Evolutionary conservation across 495 filamentous ascomycete species (phyloP).

Genomic region (Rusavskia elegans): DNA sequence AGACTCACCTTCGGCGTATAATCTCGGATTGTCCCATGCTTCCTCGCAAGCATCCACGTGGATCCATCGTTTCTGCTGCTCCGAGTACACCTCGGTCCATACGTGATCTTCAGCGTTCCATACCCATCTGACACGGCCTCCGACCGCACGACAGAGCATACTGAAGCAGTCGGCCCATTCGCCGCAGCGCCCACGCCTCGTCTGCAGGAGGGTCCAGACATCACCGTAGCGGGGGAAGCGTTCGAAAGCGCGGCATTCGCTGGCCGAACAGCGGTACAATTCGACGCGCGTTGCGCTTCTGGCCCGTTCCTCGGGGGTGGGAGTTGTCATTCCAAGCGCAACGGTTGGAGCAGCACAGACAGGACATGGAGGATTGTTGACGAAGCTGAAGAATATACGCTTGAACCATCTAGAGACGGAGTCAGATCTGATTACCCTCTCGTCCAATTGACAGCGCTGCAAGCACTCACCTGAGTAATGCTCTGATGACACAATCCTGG

Average conservation of each 20-base stretch:
- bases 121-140: slow-evolving; percentile 85
- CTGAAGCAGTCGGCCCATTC: slow-evolving; percentile 99
- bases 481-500: slow-evolving; percentile 90
- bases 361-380: slow-evolving; percentile 84
- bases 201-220: slow-evolving; percentile 84
- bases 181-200: slow-evolving; percentile 66
- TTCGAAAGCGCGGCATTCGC: slow-evolving; percentile 57
- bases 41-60: slow-evolving; percentile 94
- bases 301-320: slow-evolving; percentile 75
- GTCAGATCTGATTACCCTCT: slow-evolving; percentile 9
- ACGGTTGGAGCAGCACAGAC: slow-evolving; percentile 70
- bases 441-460: slow-evolving; percentile 13
- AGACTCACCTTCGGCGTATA: slow-evolving; percentile 72
- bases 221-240: slow-evolving; percentile 91
- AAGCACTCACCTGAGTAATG: slow-evolving; percentile 55
- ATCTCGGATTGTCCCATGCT: slow-evolving; percentile 81
- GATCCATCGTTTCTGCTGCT: slow-evolving; percentile 87
- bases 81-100: slow-evolving; percentile 96
- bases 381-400: slow-evolving; percentile 83
- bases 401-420: slow-evolving; percentile 70
- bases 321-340: slow-evolving; percentile 62
- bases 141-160: slow-evolving; percentile 92
- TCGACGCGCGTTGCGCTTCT: slow-evolving; percentile 77
- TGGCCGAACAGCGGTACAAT: slow-evolving; percentile 66
- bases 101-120: slow-evolving; percentile 97